These are phyloP conservation scores for Exophiala calicioides DNA, from an alignment of 2,329 filamentous ascomycete species.

Conservation along the genomic window DNA sequence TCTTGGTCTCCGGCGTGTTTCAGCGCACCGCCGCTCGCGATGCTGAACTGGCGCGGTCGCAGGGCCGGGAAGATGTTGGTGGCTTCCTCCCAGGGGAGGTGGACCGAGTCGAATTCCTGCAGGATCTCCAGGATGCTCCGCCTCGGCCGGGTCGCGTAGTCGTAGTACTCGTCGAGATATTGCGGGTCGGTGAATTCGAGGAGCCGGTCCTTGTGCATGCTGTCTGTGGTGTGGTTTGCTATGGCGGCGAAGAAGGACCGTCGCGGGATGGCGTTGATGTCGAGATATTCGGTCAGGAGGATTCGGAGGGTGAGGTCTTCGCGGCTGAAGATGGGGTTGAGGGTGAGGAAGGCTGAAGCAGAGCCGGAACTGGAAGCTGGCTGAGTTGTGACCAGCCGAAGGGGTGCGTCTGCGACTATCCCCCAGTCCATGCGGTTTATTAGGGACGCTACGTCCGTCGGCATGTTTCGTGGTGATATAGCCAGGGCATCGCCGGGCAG, in stretches of 20 bases:
- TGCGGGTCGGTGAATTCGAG: slow-evolving; percentile 78
- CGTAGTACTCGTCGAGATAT: slow-evolving; percentile 87
- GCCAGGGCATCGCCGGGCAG: slow-evolving; percentile 76
- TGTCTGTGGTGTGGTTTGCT: slow-evolving; percentile 70
- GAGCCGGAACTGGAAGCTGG: slow-evolving; percentile 27
- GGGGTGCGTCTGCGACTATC: slow-evolving; percentile 66
- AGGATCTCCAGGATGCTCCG: slow-evolving; percentile 90
- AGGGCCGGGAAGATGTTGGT: slow-evolving; percentile 76
- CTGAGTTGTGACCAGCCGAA: slow-evolving; percentile 40
- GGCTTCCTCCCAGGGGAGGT: slow-evolving; percentile 73
- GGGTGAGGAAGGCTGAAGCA: slow-evolving; percentile 40
- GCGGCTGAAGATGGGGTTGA: slow-evolving; percentile 31
- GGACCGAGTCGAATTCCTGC: slow-evolving; percentile 82
- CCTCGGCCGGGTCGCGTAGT: slow-evolving; percentile 88
- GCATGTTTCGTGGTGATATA: slow-evolving; percentile 85
- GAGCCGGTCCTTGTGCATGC: slow-evolving; percentile 75
- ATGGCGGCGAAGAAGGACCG: slow-evolving; percentile 82
- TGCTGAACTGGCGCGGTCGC: slow-evolving; percentile 89
- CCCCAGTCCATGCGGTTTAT: slow-evolving; percentile 79
- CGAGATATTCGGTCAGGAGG: slow-evolving; percentile 78
- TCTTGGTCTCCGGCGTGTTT: slow-evolving; percentile 37
- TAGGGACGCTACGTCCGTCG: slow-evolving; percentile 74
- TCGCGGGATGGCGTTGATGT: slow-evolving; percentile 85
- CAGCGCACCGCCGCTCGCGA: slow-evolving; percentile 69
- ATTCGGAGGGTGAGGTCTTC: slow-evolving; percentile 64